Evolutionary conservation across 768 basidiomycete species (phyloP).

Genomic region (Dacryopinax spathularia): DNA sequence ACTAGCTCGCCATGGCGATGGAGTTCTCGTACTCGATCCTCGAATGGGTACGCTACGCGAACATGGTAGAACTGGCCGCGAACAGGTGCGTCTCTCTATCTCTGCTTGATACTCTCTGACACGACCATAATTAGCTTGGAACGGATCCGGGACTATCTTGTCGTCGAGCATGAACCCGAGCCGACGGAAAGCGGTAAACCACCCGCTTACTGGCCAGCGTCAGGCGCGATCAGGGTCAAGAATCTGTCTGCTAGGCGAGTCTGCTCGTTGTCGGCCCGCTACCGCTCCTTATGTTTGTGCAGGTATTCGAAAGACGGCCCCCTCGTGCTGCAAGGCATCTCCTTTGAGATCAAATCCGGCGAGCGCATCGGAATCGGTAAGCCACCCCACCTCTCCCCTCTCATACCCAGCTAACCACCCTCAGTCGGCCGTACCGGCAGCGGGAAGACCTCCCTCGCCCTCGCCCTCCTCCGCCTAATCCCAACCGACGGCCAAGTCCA

Average conservation of each 20-base stretch:
- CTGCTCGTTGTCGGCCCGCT: slow-evolving; percentile 16
- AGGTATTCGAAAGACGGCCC: slow-evolving; percentile 34
- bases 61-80: not conserved
- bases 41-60: too few species aligned
- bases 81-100: not conserved
- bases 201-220: slow-evolving; percentile 51
- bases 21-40: too few species aligned
- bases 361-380: slow-evolving; percentile 45
- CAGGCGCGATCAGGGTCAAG: slow-evolving; percentile 39
- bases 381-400: slow-evolving; percentile 9
- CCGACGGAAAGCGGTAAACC: slow-evolving; percentile 31
- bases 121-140: slow-evolving; percentile 27
- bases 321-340: slow-evolving; percentile 45
- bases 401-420: not conserved
- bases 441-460: slow-evolving; percentile 39
- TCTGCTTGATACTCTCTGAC: not conserved
- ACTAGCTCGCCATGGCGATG: too few species aligned
- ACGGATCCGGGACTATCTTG: slow-evolving; percentile 40
- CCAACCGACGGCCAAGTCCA: slow-evolving; percentile 39
- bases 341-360: slow-evolving; percentile 42
- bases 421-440: slow-evolving; percentile 48
- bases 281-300: not conserved
- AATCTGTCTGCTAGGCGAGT: slow-evolving; percentile 38
- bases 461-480: slow-evolving; percentile 44
- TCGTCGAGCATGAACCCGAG: slow-evolving; percentile 42